Percentiles rank a stretch among this genome's conserved stretches.
Evolutionary conservation across 1,284 basidiomycete genomes (phyloP).

Genomic region (Cutaneotrichosporon cavernicola): DNA sequence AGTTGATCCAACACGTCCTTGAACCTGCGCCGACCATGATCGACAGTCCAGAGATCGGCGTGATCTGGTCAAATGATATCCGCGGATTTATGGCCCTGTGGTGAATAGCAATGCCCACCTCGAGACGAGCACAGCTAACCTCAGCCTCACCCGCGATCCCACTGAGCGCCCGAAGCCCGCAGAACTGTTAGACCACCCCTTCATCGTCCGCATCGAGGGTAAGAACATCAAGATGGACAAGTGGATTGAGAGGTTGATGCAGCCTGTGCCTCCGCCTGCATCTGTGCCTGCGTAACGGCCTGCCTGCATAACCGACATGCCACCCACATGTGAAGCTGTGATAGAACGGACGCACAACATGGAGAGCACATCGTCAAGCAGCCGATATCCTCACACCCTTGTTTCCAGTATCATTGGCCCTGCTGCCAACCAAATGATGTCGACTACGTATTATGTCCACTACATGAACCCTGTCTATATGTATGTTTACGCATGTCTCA

Average conservation of each 20-base stretch:
- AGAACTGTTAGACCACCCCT: conserved; percentile 81
- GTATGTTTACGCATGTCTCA: background rate
- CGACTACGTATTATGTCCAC: conserved; percentile 7
- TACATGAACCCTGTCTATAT: conserved; percentile 11
- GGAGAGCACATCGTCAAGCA: too few species aligned
- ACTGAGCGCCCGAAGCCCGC: conserved; percentile 75
- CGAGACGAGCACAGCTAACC: conserved; percentile 9
- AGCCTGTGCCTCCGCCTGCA: background rate
- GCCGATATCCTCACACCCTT: background rate
- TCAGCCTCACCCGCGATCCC: conserved; percentile 50
- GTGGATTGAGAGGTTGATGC: conserved; percentile 81
- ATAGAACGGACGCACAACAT: background rate
- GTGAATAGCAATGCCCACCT: conserved; percentile 56
- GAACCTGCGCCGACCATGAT: conserved; percentile 76
- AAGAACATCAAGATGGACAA: conserved; percentile 81
- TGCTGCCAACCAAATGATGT: background rate
- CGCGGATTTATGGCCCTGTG: conserved; percentile 89
- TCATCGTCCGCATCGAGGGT: conserved; percentile 75
- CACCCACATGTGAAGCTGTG: too few species aligned
- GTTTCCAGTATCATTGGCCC: background rate
- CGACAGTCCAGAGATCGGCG: conserved; percentile 56
- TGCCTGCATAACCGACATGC: too few species aligned
- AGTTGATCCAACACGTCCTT: conserved; percentile 89
- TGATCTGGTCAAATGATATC: conserved; percentile 77
- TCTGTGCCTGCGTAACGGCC: background rate